Conservation (phyloP, 2,329 filamentous ascomycete species). For the Fusarium sp. region DNA sequence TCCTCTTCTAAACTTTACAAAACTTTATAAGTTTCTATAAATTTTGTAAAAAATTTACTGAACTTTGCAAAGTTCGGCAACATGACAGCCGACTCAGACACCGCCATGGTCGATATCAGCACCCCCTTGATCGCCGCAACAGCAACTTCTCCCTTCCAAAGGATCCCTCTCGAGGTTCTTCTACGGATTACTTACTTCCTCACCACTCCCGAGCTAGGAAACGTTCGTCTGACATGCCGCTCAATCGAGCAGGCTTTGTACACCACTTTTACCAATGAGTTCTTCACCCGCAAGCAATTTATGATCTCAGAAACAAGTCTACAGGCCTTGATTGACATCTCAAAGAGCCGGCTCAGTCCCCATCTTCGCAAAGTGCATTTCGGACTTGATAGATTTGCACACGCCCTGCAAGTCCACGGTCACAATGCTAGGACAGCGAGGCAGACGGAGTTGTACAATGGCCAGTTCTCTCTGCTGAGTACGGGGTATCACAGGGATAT, state of each 20-base stretch:
- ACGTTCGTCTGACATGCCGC: slow-evolving; percentile 64
- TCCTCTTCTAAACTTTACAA: background rate
- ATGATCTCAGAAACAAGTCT: slow-evolving; percentile 68
- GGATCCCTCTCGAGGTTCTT: slow-evolving; percentile 68
- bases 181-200: slow-evolving; percentile 63
- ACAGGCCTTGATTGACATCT: slow-evolving; percentile 61
- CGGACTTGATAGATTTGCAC: slow-evolving; percentile 41
- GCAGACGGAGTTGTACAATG: slow-evolving; percentile 31
- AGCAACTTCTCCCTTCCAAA: slow-evolving; percentile 38
- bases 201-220: slow-evolving; percentile 63
- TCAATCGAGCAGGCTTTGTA: slow-evolving; percentile 63
- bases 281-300: slow-evolving; percentile 73
- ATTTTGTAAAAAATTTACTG: background rate
- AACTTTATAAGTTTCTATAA: background rate
- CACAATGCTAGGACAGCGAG: slow-evolving; percentile 16
- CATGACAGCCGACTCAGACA: slow-evolving; percentile 27
- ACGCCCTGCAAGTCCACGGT: background rate
- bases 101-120: slow-evolving; percentile 17
- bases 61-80: background rate
- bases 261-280: slow-evolving; percentile 66
- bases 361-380: slow-evolving; percentile 51
- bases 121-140: background rate
- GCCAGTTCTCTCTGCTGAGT: slow-evolving; percentile 45
- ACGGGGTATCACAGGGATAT: slow-evolving; percentile 61
- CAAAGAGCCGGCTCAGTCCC: slow-evolving; percentile 54